phyloP scores from a whole-genome alignment of 2,329 filamentous ascomycete genomes.

The Phialophora verrucosa region DNA sequence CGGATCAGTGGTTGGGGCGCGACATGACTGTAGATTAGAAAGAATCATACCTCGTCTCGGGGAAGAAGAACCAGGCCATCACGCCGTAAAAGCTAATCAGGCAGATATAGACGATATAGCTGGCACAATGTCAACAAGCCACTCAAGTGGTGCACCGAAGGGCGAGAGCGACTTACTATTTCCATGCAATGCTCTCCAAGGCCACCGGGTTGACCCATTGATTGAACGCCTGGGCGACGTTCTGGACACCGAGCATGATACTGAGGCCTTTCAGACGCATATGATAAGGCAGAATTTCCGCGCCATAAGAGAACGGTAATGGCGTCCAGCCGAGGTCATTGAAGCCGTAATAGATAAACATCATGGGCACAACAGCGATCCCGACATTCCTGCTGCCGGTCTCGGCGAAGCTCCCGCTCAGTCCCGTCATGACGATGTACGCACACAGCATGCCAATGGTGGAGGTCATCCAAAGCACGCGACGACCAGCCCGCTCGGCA shows the following conservation, averaged over 20 bases:
- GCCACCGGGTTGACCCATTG: conserved; percentile 24
- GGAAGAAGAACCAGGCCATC: conserved; percentile 17
- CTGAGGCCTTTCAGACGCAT: conserved; percentile 55
- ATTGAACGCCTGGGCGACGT: conserved; percentile 19
- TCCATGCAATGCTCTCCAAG: conserved; percentile 15
- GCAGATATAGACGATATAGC: conserved; percentile 23
- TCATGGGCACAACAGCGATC: conserved; percentile 41
- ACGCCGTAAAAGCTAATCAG: conserved; percentile 20
- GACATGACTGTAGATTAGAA: background rate
- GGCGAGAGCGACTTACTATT: conserved; percentile 17
- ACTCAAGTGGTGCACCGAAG: background rate
- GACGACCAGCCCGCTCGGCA: conserved; percentile 40
- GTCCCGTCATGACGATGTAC: conserved; percentile 38
- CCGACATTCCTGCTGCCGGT: conserved; percentile 32
- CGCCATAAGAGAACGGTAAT: conserved; percentile 45
- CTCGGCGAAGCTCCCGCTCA: conserved; percentile 39
- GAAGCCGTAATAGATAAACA: conserved; percentile 47
- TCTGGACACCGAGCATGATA: conserved; percentile 17
- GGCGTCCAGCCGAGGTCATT: conserved; percentile 18
- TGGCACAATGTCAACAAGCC: background rate
- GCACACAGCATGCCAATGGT: conserved; percentile 40
- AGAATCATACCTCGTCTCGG: conserved; percentile 16
- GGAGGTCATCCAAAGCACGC: conserved; percentile 38
- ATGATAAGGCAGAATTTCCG: conserved; percentile 56
- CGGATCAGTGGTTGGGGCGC: background rate